Base-by-base conservation (phyloP, 768 basidiomycete genomes). In the Russula olivacea region DNA sequence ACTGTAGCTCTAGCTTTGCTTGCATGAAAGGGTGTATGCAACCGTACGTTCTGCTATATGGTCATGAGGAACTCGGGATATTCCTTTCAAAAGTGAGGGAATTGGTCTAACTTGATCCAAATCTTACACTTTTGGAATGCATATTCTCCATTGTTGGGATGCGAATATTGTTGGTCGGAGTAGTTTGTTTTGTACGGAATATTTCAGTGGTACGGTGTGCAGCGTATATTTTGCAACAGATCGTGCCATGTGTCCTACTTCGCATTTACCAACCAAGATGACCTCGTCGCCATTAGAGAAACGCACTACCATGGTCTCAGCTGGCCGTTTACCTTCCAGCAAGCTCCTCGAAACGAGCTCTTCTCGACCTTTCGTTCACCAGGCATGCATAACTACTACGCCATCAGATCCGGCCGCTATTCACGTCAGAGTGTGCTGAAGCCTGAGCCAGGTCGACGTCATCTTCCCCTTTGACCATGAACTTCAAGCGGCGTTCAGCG, bases 361-460 rank as follows among this genome's bases (percentile, higher is more conserved):
- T 12, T 65, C 64, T 8, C 49, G 64, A 47, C 64, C 64, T 12
- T 67, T 65, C 51, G 52, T 67, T 25, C 66, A 67, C 38, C 64
- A 67, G 66, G 66, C 64, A 67, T 43, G 63, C 19, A 43, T 40
- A 2, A 28, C 28, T 17, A 56, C 40, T 54, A 36, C 8, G n/a
- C 23, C 14, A 30, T 61, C 25, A 19, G 17, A n/a, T 34, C 40
- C 23, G 55, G 10, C 40, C 41, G 23, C 38, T 47, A 43, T 58
- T 64, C 52, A 59, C 28, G 25, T 55, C 12, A 36, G 21, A 25
- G 38, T 30, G 10, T 10, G 30, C 30, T 30, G 3, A 4, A 10
- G 50, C 41, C 53, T 43, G 51, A 52, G 36, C 62, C 71, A 89
- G 87, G 71, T 90, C 59, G 86, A 90, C 68, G 58, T 88, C 48